phyloP scores from a whole-genome alignment of 257 asterid genomes.

The Solanum phureja region DNA sequence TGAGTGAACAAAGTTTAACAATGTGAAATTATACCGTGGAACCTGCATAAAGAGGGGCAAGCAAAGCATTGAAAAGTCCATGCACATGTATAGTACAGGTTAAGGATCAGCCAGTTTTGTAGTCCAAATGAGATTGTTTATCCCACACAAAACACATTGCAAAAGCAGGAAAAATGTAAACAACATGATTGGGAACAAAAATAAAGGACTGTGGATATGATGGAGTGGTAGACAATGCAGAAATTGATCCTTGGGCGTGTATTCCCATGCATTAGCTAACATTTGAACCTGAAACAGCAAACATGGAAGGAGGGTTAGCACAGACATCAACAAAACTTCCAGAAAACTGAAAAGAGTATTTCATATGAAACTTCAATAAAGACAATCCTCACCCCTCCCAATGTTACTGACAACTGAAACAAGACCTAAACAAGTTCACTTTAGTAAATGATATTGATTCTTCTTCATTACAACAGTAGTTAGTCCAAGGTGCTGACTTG shows the following conservation, averaged over 20 bases:
- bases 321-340: background rate
- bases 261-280: slow-evolving; percentile 11
- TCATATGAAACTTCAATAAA: background rate
- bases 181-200: background rate
- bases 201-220: slow-evolving; percentile 4
- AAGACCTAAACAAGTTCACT: background rate
- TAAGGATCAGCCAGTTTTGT: background rate
- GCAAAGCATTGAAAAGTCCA: slow-evolving; percentile 7
- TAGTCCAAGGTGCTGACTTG: background rate
- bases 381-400: background rate
- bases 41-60: slow-evolving; percentile 8
- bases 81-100: slow-evolving; percentile 2
- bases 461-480: background rate
- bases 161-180: background rate
- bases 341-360: background rate
- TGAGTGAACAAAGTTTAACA: background rate
- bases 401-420: background rate
- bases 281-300: slow-evolving; percentile 10
- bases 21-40: slow-evolving; percentile 36
- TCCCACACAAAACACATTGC: background rate
- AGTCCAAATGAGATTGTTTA: background rate
- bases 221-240: slow-evolving; percentile 14
- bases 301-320: background rate
- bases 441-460: background rate
- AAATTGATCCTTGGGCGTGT: slow-evolving; percentile 2